A percentile compares a stretch with the other conserved stretches of the same genome.
These are phyloP conservation scores for Dioscorea zingiberensis DNA, from an alignment of 106 monocot species.

Conservation along the genomic window DNA sequence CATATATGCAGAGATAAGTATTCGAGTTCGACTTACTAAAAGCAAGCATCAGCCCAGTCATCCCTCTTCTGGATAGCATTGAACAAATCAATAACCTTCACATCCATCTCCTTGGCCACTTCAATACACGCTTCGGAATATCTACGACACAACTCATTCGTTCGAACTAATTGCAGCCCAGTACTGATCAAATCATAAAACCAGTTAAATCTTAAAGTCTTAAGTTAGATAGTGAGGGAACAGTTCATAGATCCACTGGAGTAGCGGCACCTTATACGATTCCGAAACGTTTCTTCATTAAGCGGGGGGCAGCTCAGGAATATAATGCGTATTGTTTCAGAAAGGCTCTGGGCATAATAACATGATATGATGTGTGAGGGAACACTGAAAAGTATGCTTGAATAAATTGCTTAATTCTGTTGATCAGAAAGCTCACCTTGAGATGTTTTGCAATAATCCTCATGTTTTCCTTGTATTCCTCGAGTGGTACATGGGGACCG, in stretches of 20 bases:
- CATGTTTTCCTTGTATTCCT: constrained; percentile 80
- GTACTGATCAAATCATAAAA: constrained; percentile 11
- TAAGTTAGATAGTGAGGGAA: not conserved
- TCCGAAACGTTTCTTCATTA: constrained; percentile 59
- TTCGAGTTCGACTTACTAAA: constrained; percentile 50
- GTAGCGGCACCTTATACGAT: constrained; percentile 26
- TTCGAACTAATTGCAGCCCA: constrained; percentile 36
- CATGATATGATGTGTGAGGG: not conserved
- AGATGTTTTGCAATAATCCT: constrained; percentile 64
- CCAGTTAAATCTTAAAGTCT: not conserved
- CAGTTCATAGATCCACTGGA: not conserved
- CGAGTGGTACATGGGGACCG: constrained; percentile 85
- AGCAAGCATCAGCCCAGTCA: constrained; percentile 67
- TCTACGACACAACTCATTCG: constrained; percentile 51
- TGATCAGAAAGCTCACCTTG: constrained; percentile 27
- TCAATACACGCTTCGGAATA: constrained; percentile 81
- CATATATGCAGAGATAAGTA: not conserved
- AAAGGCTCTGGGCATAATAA: constrained; percentile 52
- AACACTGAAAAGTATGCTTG: not conserved
- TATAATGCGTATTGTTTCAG: constrained; percentile 62
- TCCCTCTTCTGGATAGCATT: constrained; percentile 57
- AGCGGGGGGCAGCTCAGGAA: constrained; percentile 80
- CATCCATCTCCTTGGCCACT: constrained; percentile 62
- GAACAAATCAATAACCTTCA: constrained; percentile 70
- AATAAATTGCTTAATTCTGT: not conserved